Evolutionary conservation across 2,329 filamentous ascomycete genomes (phyloP).

Genomic region (Fusarium sp.): DNA sequence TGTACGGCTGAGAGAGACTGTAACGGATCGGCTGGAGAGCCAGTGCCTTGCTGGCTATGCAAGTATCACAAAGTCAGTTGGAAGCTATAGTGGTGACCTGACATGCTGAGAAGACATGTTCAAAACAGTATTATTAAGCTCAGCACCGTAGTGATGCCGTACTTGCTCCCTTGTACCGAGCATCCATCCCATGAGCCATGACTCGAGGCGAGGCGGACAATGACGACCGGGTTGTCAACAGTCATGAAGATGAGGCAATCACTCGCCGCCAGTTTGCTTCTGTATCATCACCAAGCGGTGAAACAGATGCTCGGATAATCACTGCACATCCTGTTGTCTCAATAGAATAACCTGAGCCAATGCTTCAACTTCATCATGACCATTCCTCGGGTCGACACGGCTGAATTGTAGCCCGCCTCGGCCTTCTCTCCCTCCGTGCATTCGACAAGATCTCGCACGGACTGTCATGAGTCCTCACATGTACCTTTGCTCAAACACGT

Average conservation of each 20-base stretch:
- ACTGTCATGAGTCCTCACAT: conserved; percentile 46
- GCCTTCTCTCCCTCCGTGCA: conserved; percentile 33
- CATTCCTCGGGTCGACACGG: conserved; percentile 25
- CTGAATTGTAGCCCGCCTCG: conserved; percentile 38
- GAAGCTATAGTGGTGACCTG: neutral
- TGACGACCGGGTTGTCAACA: conserved; percentile 26
- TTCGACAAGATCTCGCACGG: conserved; percentile 29
- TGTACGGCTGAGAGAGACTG: conserved; percentile 21
- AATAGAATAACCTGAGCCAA: neutral
- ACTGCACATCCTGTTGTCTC: neutral
- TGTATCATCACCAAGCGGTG: conserved; percentile 23
- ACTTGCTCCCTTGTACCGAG: conserved; percentile 34
- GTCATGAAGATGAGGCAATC: conserved; percentile 39
- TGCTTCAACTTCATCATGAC: conserved; percentile 17
- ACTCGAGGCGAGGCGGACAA: conserved; percentile 43
- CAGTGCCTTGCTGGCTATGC: neutral
- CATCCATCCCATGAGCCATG: conserved; percentile 31
- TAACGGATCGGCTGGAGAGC: conserved; percentile 26
- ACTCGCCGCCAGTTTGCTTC: conserved; percentile 21
- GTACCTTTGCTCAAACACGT: conserved; percentile 43
- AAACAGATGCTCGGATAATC: neutral
- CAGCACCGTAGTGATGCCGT: conserved; percentile 6
- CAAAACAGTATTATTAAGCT: neutral
- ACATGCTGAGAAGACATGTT: too few relatives aligned
- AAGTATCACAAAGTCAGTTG: neutral